phyloP scores from a whole-genome alignment of 2,329 filamentous ascomycete genomes.

The Trichothecium roseum region DNA sequence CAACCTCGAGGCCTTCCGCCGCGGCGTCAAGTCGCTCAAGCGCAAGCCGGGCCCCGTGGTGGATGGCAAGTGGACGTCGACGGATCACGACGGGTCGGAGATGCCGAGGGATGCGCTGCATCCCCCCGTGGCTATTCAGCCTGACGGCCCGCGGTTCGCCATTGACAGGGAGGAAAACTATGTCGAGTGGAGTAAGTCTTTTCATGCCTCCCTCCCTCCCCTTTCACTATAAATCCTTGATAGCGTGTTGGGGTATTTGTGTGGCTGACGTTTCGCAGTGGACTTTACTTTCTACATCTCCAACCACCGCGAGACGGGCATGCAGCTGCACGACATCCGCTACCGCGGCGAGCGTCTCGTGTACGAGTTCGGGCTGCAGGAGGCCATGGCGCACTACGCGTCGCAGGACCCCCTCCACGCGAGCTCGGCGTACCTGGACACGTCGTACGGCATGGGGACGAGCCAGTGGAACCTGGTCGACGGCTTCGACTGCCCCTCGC shows the following conservation, averaged over 20 bases:
- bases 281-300: slow-evolving; percentile 42
- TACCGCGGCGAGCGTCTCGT: slow-evolving; percentile 44
- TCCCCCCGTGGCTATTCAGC: slow-evolving; percentile 6
- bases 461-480: slow-evolving; percentile 31
- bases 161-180: slow-evolving; percentile 9
- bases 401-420: slow-evolving; percentile 32
- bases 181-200: slow-evolving; percentile 7
- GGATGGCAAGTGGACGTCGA: slow-evolving; percentile 35
- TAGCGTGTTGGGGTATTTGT: too few relatives aligned
- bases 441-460: slow-evolving; percentile 33
- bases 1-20: slow-evolving; percentile 34
- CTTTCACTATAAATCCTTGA: too few relatives aligned
- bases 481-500: slow-evolving; percentile 39
- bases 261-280: not conserved
- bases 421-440: slow-evolving; percentile 32
- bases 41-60: slow-evolving; percentile 23
- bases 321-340: slow-evolving; percentile 37
- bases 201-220: too few relatives aligned
- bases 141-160: slow-evolving; percentile 4
- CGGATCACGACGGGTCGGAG: slow-evolving; percentile 26
- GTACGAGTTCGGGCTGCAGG: slow-evolving; percentile 44
- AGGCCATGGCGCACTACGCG: slow-evolving; percentile 41
- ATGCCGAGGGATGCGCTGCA: slow-evolving; percentile 4
- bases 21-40: slow-evolving; percentile 32
- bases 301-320: slow-evolving; percentile 35